Conservation (phyloP, 1,284 basidiomycete genomes). For the Ustilago bromivora region DNA sequence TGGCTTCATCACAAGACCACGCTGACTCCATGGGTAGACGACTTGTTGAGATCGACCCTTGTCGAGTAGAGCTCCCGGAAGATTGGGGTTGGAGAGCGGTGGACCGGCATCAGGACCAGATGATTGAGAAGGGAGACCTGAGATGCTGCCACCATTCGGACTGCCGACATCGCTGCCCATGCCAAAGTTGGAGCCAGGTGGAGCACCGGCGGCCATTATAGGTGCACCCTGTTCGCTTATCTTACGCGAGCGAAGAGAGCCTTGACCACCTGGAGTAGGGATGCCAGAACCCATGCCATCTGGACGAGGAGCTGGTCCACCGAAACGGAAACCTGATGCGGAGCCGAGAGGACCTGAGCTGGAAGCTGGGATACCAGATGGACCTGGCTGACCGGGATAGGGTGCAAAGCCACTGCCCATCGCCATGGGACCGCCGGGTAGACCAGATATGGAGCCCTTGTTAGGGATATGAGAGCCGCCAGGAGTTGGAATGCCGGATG, state of each 20-base stretch:
- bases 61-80: slow-evolving; percentile 15
- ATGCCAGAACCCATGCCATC: slow-evolving; percentile 50
- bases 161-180: slow-evolving; percentile 28
- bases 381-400: slow-evolving; percentile 23
- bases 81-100: slow-evolving; percentile 23
- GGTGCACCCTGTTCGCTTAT: slow-evolving; percentile 50
- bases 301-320: slow-evolving; percentile 50
- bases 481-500: slow-evolving; percentile 39
- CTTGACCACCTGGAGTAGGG: slow-evolving; percentile 48
- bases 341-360: slow-evolving; percentile 47
- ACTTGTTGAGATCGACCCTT: slow-evolving; percentile 51
- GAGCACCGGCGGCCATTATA: slow-evolving; percentile 15
- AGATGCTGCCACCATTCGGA: slow-evolving; percentile 32
- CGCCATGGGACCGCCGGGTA: slow-evolving; percentile 31
- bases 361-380: slow-evolving; percentile 37
- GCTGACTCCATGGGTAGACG: slow-evolving; percentile 69
- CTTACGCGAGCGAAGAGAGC: slow-evolving; percentile 48
- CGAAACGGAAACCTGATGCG: slow-evolving; percentile 62
- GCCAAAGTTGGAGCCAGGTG: slow-evolving; percentile 26
- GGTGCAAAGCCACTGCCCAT: slow-evolving; percentile 43
- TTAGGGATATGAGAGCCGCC: slow-evolving; percentile 43
- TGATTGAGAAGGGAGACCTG: slow-evolving; percentile 52
- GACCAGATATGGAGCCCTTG: slow-evolving; percentile 52
- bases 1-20: slow-evolving; percentile 66
- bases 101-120: slow-evolving; percentile 40